Evolutionary conservation across 2,329 filamentous ascomycete species (phyloP).

Genomic region (Harringtonia aguacate): DNA sequence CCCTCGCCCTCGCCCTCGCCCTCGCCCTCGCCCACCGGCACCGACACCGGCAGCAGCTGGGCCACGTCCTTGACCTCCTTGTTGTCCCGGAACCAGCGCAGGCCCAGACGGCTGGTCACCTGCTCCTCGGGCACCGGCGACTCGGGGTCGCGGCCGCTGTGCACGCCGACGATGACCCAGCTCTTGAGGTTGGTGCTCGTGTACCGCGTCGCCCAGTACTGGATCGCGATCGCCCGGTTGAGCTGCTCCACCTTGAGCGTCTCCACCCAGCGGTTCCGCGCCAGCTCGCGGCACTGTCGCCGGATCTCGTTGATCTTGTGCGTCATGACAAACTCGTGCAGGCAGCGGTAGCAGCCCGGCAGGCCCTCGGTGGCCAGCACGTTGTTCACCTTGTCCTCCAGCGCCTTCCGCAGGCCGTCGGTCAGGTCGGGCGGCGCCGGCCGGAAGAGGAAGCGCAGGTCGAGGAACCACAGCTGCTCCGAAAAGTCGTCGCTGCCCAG

Average conservation of each 20-base stretch:
- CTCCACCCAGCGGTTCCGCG: constrained; percentile 64
- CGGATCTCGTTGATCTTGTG: constrained; percentile 79
- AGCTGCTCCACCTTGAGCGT: constrained; percentile 68
- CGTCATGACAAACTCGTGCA: constrained; percentile 81
- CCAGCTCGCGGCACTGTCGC: constrained; percentile 64
- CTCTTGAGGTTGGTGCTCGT: constrained; percentile 55
- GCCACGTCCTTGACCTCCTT: constrained; percentile 56
- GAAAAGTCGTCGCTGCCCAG: constrained; percentile 76
- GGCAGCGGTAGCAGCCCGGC: constrained; percentile 68
- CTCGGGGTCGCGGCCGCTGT: constrained; percentile 41
- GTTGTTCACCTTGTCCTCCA: constrained; percentile 65
- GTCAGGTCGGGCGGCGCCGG: constrained; percentile 55
- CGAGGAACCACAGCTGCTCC: constrained; percentile 88
- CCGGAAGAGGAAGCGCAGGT: constrained; percentile 73
- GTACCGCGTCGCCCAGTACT: constrained; percentile 74
- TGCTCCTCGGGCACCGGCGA: constrained; percentile 24
- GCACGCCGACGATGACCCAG: constrained; percentile 82
- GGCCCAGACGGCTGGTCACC: constrained; percentile 42
- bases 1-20: constrained; percentile 15
- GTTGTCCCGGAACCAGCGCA: constrained; percentile 79
- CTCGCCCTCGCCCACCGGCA: constrained; percentile 19
- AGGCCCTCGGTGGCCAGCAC: constrained; percentile 61
- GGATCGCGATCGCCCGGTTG: constrained; percentile 72
- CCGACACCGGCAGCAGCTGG: constrained; percentile 51
- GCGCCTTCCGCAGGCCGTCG: constrained; percentile 48